A percentile compares a stretch with the other conserved stretches of the same genome.
These are phyloP conservation scores for Extremus antarcticus DNA, from an alignment of 495 filamentous ascomycete genomes.

Conservation along the genomic window DNA sequence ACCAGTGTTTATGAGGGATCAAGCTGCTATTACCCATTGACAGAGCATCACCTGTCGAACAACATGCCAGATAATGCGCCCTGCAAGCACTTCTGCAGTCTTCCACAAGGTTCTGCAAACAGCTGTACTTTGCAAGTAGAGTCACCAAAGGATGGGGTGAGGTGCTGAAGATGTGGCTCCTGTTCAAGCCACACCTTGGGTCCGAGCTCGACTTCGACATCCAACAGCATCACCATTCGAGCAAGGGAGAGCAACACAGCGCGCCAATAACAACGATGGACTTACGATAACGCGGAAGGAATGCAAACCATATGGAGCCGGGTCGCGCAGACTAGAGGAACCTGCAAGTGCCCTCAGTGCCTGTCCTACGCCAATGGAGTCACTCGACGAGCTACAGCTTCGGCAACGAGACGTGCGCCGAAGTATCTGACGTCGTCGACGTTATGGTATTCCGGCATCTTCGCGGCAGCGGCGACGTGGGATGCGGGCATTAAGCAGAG, in stretches of 20 bases:
- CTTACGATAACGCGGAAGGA: neutral
- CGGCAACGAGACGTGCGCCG: constrained; percentile 41
- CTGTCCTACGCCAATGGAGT: constrained; percentile 42
- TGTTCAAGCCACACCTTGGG: neutral
- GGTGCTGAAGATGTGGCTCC: too few relatives aligned
- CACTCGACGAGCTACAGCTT: constrained; percentile 43
- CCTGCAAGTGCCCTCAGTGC: constrained; percentile 57
- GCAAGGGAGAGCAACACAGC: too few relatives aligned
- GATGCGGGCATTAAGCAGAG: constrained; percentile 54
- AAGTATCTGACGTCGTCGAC: constrained; percentile 54
- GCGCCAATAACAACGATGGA: neutral
- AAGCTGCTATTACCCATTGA: too few relatives aligned
- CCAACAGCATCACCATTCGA: neutral
- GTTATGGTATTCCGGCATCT: constrained; percentile 58
- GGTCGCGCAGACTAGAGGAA: constrained; percentile 47
- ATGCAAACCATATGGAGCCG: constrained; percentile 64
- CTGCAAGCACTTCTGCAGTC: neutral
- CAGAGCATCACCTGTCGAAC: too few relatives aligned
- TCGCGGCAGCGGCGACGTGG: constrained; percentile 57
- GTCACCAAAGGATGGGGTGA: too few relatives aligned
- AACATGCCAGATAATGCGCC: too few relatives aligned
- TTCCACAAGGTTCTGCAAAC: neutral
- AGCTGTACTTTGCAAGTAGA: neutral
- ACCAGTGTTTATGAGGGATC: too few relatives aligned
- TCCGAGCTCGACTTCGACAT: neutral